Percentiles rank a stretch among this genome's conserved stretches.
Conservation (phyloP, 2,329 filamentous ascomycete species). For the Ophiostoma australiae region DNA sequence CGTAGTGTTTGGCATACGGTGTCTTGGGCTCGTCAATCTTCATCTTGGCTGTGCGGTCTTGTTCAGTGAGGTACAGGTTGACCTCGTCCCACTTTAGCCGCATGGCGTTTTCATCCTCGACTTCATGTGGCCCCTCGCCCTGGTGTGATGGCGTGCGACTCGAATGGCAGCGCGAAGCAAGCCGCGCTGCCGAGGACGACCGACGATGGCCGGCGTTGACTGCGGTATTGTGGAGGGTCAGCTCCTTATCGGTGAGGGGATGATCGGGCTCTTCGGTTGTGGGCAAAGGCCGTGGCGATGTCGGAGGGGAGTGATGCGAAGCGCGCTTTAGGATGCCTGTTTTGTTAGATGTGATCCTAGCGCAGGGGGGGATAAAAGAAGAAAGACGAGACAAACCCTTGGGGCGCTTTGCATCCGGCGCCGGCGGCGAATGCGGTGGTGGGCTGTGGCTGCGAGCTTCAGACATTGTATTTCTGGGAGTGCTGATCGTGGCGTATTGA, state of each 20-base stretch:
- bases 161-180: conserved; percentile 69
- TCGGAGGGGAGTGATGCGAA: conserved; percentile 57
- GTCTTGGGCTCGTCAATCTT: conserved; percentile 99
- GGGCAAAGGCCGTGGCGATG: conserved; percentile 45
- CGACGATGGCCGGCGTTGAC: conserved; percentile 86
- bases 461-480: conserved; percentile 16
- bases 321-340: conserved; percentile 95
- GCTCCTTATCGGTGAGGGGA: conserved; percentile 70
- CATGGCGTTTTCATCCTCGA: conserved; percentile 54
- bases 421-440: conserved; percentile 39
- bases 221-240: conserved; percentile 90
- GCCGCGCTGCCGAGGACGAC: conserved; percentile 68
- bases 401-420: conserved; percentile 41
- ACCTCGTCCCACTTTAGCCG: conserved; percentile 98
- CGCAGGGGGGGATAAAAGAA: not conserved
- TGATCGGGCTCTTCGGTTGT: conserved; percentile 40
- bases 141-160: conserved; percentile 44
- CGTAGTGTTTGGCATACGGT: conserved; percentile 87
- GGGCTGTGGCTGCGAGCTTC: conserved; percentile 4
- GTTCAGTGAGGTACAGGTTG: conserved; percentile 94
- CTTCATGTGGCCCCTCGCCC: conserved; percentile 24
- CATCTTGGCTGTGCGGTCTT: conserved; percentile 93
- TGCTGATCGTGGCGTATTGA: not conserved
- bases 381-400: conserved; percentile 38
- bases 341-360: not conserved